These are phyloP conservation scores for Wickerhamomyces bisporus DNA, from an alignment of 805 yeast genomes.

Conservation along the genomic window DNA sequence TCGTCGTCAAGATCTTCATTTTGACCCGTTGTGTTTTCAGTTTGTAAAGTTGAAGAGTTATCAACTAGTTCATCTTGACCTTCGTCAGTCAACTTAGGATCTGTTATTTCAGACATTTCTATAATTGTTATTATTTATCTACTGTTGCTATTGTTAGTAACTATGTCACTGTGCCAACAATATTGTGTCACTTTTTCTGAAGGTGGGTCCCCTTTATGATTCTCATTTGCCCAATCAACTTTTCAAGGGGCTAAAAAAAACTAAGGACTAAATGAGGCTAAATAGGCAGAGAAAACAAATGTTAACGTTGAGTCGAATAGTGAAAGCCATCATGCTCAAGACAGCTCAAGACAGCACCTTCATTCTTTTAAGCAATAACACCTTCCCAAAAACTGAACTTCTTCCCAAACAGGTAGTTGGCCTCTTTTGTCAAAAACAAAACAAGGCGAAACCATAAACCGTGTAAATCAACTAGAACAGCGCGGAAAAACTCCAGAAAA, in stretches of 20 bases:
- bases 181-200: neutral
- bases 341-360: no score
- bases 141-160: neutral
- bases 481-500: no score
- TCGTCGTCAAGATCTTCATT: slow-evolving; percentile 36
- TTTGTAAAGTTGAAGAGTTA: slow-evolving; percentile 7
- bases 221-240: neutral
- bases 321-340: no score
- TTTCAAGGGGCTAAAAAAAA: neutral
- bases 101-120: slow-evolving; percentile 22
- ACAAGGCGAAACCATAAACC: neutral
- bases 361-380: no score
- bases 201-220: no score
- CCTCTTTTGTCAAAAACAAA: slow-evolving; percentile 12
- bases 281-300: no score
- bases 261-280: neutral
- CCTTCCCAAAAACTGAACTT: no score
- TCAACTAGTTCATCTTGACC: slow-evolving; percentile 21
- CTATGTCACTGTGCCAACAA: no score
- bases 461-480: neutral
- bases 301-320: no score
- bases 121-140: neutral
- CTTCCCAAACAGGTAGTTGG: slow-evolving; percentile 21
- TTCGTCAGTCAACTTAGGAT: slow-evolving; percentile 16
- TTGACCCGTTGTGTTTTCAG: slow-evolving; percentile 6